Evolutionary conservation across 2,329 filamentous ascomycete species (phyloP), one percentile per base, ranked within the genome.

Genomic region (Sporothrix sp.): DNA sequence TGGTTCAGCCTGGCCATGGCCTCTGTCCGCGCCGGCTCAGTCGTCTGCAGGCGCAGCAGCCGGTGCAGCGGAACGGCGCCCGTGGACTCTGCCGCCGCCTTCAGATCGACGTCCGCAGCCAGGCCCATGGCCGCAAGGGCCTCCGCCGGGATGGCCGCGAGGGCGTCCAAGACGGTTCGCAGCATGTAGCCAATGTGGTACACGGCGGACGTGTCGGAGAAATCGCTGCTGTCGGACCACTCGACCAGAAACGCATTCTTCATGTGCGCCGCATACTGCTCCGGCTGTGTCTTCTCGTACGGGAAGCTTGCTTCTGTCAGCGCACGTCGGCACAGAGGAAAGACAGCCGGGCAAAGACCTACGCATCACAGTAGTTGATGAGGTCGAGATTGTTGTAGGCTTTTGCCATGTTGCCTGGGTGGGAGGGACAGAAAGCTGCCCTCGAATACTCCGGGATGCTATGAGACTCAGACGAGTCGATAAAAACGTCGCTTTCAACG

Each of bases 201-300:
- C n/a, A 33, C 30, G 42, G 30, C 42, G 7, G 20, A 42, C 16
- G 21, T 28, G 38, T 40, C 32, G 10, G 76, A 76, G 1, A 73
- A 76, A 16, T 84, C 85, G 7, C 84, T 67, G 13, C 73, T 74
- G 52, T 83, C 76, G 53, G 79, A 69, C 70, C 78, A 82, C 9
- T 81, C 68, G 11, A 84, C 68, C 14, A 86, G 81, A 62, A 82
- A 87, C 56, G 95, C 74, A 23, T 71, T 73, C 60, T 81, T 76
- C 52, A 79, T 66, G 54, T 77, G 67, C 38, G 70, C 65, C 39
- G 74, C 68, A 64, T 84, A 80, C 46, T 71, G 69, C 52, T 74
- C 63, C 9, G 78, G 74, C 56, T 82, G 71, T 50, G 71, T 73
- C 51, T 83, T 73, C 51, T 76, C 74, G 67, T 94, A 87, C 1